A percentile compares a stretch with the other conserved stretches of the same genome.
These are phyloP conservation scores for Backusella parvicylindrica DNA, from an alignment of 192 early-diverging fungal genomes.

Conservation along the genomic window DNA sequence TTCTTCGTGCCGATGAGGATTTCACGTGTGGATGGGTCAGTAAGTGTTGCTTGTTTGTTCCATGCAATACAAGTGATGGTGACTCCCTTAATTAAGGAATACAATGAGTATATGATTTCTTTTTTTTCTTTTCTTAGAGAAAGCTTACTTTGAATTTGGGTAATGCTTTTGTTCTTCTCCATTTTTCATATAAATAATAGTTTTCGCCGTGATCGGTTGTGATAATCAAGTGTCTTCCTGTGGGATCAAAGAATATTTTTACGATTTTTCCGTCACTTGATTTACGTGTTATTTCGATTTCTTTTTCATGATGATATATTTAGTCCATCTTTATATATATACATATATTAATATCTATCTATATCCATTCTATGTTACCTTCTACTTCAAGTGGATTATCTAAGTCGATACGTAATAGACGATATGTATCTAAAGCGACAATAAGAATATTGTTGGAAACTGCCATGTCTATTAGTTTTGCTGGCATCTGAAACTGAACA, in stretches of 20 bases:
- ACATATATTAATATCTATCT: background rate
- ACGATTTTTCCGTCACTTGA: slow-evolving; percentile 58
- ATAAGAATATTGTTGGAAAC: slow-evolving; percentile 86
- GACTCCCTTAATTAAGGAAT: slow-evolving; percentile 50
- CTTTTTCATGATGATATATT: slow-evolving; percentile 31
- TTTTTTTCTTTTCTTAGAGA: background rate
- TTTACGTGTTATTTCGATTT: slow-evolving; percentile 68
- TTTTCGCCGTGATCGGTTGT: slow-evolving; percentile 88
- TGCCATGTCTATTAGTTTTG: slow-evolving; percentile 63
- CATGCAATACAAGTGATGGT: slow-evolving; percentile 88
- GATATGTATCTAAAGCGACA: slow-evolving; percentile 71
- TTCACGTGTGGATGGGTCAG: slow-evolving; percentile 66
- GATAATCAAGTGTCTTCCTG: slow-evolving; percentile 84
- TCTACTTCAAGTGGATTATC: slow-evolving; percentile 77
- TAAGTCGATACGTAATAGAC: slow-evolving; percentile 85
- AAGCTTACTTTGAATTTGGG: slow-evolving; percentile 67
- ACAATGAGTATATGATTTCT: background rate
- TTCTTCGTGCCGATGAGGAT: slow-evolving; percentile 85
- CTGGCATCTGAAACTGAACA: slow-evolving; percentile 88
- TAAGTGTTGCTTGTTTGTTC: slow-evolving; percentile 58
- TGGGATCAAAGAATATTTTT: slow-evolving; percentile 82
- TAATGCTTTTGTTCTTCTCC: slow-evolving; percentile 81
- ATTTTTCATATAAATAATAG: slow-evolving; percentile 84
- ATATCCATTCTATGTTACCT: slow-evolving; percentile 42
- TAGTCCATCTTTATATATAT: background rate